Base-by-base conservation (phyloP, 331 rosid species). In the Rosa hybrid region DNA sequence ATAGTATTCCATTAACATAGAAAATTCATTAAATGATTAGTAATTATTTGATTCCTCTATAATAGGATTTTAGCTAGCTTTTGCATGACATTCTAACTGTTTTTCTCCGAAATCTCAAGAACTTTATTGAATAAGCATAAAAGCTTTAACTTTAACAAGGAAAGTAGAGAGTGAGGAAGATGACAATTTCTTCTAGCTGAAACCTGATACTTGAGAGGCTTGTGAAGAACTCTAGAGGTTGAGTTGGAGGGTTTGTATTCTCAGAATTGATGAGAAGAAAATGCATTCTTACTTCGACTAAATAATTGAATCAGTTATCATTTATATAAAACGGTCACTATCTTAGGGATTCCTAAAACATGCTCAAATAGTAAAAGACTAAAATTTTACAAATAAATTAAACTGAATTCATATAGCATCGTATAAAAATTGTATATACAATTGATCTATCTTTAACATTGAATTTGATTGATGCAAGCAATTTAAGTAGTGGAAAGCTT, bases 391-490 rank as follows among this genome's bases (percentile, higher is more conserved):
- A 45, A 27, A 45, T 46, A 76, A 25, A 45, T 8, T 54, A 74
- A 20, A 74, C 7, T 56, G 77, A 8, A 54, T 74, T 34, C 77
- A 76, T 67, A 53, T 42, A 64, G 70, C 63, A 80, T 81, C 17
- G 72, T 85, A 80, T 88, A 80, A 82, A 75, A 51, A 78, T 75
- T 82, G 73, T 79, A 89, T 83, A 79, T 80, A 86, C 92, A 87
- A 57, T 86, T 84, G 75, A 75, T 84, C 84, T 83, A 48, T 82
- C 81, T 77, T 41, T 54, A 62, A 82, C 65, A 53, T 75, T 39
- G 77, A 48, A 53, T 71, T 63, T 77, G 77, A 49, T 17, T 57
- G 53, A 74, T 17, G 81, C 59, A 63, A 74, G 79, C 71, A 80
- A n/a, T 77, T 54, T 38, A 9, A n/a, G 46, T 68, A 77, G 70